Base-by-base conservation (phyloP, 352 stramenopile species). In the Elongisporangium anandrum region DNA sequence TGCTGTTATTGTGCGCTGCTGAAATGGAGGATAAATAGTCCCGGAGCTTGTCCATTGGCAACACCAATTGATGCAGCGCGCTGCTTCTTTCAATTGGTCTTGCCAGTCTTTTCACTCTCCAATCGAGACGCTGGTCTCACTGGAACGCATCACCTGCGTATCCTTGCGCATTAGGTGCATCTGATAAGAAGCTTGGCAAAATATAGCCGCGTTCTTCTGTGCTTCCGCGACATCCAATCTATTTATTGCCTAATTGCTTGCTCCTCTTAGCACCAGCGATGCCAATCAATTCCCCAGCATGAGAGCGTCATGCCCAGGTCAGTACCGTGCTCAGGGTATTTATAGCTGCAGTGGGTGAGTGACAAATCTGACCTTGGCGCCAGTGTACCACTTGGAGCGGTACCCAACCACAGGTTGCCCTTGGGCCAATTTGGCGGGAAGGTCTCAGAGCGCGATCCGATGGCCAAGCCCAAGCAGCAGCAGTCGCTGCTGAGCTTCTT, bases 401-500 rank as follows among this genome's bases (percentile, higher is more conserved):
- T 45, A 45, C 34, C 29, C 13, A 45, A 45, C 17, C 34, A 45
- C 34, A 45, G 34, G 34, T 45, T 45, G 34, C 34, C 34, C 34
- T 45, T 17, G 10, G 34, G 34, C 34, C 34, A 45, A 6, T 45
- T 45, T 45, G 34, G 34, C 34, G 34, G 34, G 34, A 26, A 53
- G 41, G 17, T 22, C 52, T n/a, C 29, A 10, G 19, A 49, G 6
- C 34, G 48, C 21, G 54, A 63, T 45, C 52, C 61, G 21, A 70
- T 65, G 38, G 65, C 54, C 49, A 87, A 75, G 54, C 52, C 57
- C 0, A 84, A 81, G 72, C 75, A 85, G 61, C 84, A 94, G 73
- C 89, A 87, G 66, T 87, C 82, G 52, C 64, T 94, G 59, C 73
- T 94, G 61, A 90, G 68, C 70, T 94, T 94, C 82, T 94, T 94